Base-by-base conservation (phyloP, 148 eudicot genomes). In the Vaccinium corymbosum region DNA sequence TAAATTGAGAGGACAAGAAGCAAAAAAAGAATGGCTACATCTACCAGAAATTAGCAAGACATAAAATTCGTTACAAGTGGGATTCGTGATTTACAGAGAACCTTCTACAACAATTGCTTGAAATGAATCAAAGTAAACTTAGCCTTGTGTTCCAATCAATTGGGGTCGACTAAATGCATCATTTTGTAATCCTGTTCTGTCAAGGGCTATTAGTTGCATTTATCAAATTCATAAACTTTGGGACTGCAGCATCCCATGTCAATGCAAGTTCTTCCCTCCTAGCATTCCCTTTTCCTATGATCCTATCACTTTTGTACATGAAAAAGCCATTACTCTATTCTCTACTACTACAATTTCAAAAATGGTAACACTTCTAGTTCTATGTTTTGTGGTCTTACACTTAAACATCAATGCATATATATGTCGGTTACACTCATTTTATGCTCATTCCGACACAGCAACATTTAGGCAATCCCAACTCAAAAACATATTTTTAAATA, bases 1-100 rank as follows among this genome's bases (percentile, higher is more conserved):
- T 76, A 11, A 75, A 22, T 50, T 22, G 27, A 57, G 66, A 83
- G 75, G 48, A 51, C 57, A 59, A 64, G 71, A 25, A 71, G 70
- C 55, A 56, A 66, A 59, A 35, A 82, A 74, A 38, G 9, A 52
- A 72, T 48, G 12, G 16, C 19, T 42, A 55, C 42, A 80, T 81
- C 59, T 46, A 20, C 20, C 48, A 71, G 57, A 79, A 15, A 55
- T 70, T 38, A 53, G 62, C 10, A 19, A 72, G n/a, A 59, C 32
- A 84, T 8, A 48, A 48, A 53, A 38, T 14, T 71, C 70, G 50
- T 59, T 16, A 57, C 38, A 71, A 12, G 55, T 6, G 25, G 78
- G n/a, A 51, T n/a, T 35, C 14, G 15, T 15, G 57, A 76, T 56
- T 57, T 19, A 57, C 15, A 55, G 7, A 79, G 50, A 15, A 17